A percentile compares a stretch with the other conserved stretches of the same genome.
phyloP scores from a whole-genome alignment of 305 asterid genomes.

The Stenogyne calaminthoides region DNA sequence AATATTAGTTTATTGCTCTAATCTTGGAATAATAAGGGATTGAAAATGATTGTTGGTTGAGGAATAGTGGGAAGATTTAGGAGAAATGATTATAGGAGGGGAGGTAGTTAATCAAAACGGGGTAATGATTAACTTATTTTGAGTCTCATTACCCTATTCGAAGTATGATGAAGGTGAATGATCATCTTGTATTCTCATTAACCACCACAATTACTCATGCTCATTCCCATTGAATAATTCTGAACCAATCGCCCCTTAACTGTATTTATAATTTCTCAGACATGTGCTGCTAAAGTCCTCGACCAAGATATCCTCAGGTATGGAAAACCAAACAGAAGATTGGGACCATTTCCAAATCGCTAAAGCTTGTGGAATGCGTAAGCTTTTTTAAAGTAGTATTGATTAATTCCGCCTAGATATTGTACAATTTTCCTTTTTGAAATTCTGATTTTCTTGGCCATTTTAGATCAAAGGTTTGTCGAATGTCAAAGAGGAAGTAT shows the following conservation, averaged over 20 bases:
- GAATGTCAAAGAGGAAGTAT: slow-evolving; percentile 93
- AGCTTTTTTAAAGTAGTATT: slow-evolving; percentile 34
- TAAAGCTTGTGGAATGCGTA: slow-evolving; percentile 87
- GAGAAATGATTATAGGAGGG: too few species aligned
- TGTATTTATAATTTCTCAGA: slow-evolving; percentile 44
- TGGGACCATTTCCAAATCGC: slow-evolving; percentile 88
- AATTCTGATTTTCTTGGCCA: slow-evolving; percentile 20
- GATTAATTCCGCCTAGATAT: slow-evolving; percentile 3
- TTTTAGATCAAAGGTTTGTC: slow-evolving; percentile 79
- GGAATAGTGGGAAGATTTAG: too few species aligned
- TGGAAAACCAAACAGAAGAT: slow-evolving; percentile 79
- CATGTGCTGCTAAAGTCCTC: slow-evolving; percentile 87
- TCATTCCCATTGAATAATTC: too few species aligned
- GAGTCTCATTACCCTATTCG: too few species aligned
- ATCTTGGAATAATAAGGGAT: too few species aligned
- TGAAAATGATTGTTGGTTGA: too few species aligned
- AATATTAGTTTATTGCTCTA: too few species aligned
- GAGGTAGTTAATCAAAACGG: too few species aligned
- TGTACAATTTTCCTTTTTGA: not conserved
- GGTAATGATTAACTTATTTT: too few species aligned
- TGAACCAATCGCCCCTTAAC: not conserved
- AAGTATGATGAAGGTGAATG: too few species aligned
- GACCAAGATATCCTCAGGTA: slow-evolving; percentile 91
- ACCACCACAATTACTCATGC: too few species aligned
- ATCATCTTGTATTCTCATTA: too few species aligned